Evolutionary conservation across 768 basidiomycete species (phyloP), one percentile per base, ranked within the genome.

Genomic region (Pleurotus djamor): DNA sequence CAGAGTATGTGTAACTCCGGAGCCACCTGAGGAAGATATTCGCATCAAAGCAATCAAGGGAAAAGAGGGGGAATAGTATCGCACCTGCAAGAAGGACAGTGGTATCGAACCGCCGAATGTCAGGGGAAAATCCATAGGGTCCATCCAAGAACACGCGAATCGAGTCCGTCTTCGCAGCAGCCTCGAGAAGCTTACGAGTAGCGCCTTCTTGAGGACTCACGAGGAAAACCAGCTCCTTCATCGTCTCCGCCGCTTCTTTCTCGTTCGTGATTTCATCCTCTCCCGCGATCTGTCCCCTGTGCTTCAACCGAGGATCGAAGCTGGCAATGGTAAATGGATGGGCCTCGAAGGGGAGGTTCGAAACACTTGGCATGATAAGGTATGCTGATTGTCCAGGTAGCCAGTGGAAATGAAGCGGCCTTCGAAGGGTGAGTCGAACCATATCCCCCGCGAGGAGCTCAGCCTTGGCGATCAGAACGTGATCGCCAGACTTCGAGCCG

Each of bases 271-370:
- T 43, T 13, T 48, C 43, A 28, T 58, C 28, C 32, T 10, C 45
- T 6, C 13, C 16, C 13, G 21, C 35, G 45, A 5, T 37, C 16
- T 6, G 32, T 17, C 13, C 9, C 9, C 7, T 43, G 33, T 34
- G 45, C 16, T 34, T n/a, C 14, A 21, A 17, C 21, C 14, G 35
- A 4, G 57, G 48, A 35, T 76, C 74, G 17, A 64, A 62, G 54
- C 68, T 82, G 35, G 76, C 73, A 59, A 83, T 83, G 3, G 81
- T 82, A 66, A 83, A 83, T 0, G 81, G 81, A 64, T 83, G 81
- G 0, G 77, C 68, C 65, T 83, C 81, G 52, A 78, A 75, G 7
- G 79, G 82, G 45, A 75, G 64, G 0, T 32, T 50, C 8, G 80
- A 81, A 12, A 83, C 73, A 0, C 72, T 69, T n/a, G 82, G 81